phyloP scores from a whole-genome alignment of 768 basidiomycete genomes.

The Kwoniella botswanensis region DNA sequence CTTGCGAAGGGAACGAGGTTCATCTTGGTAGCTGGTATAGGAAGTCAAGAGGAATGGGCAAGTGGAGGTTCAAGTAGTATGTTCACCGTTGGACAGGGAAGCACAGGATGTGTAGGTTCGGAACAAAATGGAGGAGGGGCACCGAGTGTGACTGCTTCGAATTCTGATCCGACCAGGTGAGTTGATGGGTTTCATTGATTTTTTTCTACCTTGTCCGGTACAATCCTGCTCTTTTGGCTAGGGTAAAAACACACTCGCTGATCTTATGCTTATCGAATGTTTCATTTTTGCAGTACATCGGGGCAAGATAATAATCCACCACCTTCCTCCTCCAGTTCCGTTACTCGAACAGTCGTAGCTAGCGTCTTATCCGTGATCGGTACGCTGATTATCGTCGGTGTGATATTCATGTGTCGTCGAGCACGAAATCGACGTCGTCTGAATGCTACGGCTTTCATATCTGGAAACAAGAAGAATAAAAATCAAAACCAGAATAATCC shows the following conservation, averaged over 20 bases:
- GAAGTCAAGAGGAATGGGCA: slow-evolving; percentile 50
- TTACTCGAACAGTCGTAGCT: slow-evolving; percentile 28
- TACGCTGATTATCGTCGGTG: slow-evolving; percentile 40
- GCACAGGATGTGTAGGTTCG: slow-evolving; percentile 29
- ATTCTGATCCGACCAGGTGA: slow-evolving; percentile 18
- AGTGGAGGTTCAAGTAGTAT: slow-evolving; percentile 45
- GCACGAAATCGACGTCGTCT: slow-evolving; percentile 13
- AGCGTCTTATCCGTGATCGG: slow-evolving; percentile 47
- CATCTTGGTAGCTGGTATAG: slow-evolving; percentile 52
- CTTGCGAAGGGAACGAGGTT: slow-evolving; percentile 51
- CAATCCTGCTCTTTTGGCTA: no score
- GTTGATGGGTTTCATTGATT: neutral
- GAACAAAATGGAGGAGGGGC: slow-evolving; percentile 20
- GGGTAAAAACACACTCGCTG: no score
- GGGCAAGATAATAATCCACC: neutral
- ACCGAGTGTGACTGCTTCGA: slow-evolving; percentile 41
- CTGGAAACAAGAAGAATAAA: slow-evolving; percentile 1
- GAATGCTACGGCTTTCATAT: neutral
- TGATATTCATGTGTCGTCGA: slow-evolving; percentile 36
- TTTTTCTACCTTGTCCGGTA: no score
- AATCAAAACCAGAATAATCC: neutral
- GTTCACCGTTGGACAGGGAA: slow-evolving; percentile 52
- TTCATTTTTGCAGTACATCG: neutral
- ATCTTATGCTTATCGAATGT: neutral
- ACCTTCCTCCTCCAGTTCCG: neutral